Percentiles rank a stretch among this genome's conserved stretches.
These are phyloP conservation scores for Cladophialophora yegresii DNA, from an alignment of 2,329 filamentous ascomycete genomes.

Conservation along the genomic window DNA sequence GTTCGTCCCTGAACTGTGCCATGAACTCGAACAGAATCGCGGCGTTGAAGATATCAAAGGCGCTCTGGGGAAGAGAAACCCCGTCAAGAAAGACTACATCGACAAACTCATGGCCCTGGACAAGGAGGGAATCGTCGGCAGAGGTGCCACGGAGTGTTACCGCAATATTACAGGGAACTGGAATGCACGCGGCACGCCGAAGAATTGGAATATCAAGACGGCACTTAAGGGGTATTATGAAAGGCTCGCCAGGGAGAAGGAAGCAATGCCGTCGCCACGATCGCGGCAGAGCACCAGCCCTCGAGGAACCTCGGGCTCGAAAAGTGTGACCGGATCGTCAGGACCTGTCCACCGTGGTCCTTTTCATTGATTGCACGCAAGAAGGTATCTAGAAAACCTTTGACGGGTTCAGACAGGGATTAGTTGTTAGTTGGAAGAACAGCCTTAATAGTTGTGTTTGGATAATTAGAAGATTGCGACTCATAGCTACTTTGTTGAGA, in stretches of 20 bases:
- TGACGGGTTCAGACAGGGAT: not conserved
- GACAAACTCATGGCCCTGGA: slow-evolving; percentile 20
- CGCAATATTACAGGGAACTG: slow-evolving; percentile 7
- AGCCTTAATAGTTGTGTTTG: not conserved
- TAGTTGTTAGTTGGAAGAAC: not conserved
- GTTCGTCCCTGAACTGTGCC: slow-evolving; percentile 26
- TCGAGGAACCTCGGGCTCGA: not conserved
- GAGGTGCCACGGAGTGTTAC: slow-evolving; percentile 18
- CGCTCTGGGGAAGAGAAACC: not conserved
- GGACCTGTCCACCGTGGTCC: not conserved
- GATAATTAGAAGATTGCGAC: not conserved
- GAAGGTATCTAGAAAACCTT: not conserved
- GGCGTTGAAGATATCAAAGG: not conserved
- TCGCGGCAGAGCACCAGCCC: not conserved
- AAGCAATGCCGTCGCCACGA: not conserved
- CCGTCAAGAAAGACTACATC: slow-evolving; percentile 14
- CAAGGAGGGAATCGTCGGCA: slow-evolving; percentile 13
- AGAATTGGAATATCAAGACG: slow-evolving; percentile 6
- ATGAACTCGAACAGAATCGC: slow-evolving; percentile 20
- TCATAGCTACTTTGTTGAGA: not conserved
- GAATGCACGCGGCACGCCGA: slow-evolving; percentile 5
- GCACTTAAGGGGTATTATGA: not conserved
- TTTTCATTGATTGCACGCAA: not conserved
- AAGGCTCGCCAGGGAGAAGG: not conserved
- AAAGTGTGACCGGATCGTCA: not conserved